These are phyloP conservation scores for Przewalskia tangutica DNA, from an alignment of 257 asterid species.

Conservation along the genomic window DNA sequence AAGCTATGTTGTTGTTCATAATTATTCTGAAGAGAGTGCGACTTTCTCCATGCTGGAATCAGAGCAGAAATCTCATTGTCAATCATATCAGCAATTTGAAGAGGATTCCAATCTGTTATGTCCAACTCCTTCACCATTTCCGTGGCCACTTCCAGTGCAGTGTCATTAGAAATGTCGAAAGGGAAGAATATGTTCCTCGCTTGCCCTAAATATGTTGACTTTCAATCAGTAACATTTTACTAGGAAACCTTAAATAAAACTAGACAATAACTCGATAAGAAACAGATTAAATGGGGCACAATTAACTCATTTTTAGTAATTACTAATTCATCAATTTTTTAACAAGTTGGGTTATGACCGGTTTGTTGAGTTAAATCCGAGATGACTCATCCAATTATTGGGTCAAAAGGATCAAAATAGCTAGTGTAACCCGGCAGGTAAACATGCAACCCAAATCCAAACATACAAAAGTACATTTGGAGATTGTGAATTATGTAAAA, in stretches of 20 bases:
- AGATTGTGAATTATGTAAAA: not conserved
- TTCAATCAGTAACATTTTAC: not conserved
- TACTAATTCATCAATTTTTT: not conserved
- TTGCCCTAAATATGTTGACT: slow-evolving; percentile 24
- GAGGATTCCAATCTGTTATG: slow-evolving; percentile 58
- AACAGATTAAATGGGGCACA: not conserved
- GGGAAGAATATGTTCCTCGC: slow-evolving; percentile 57
- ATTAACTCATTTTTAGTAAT: not conserved
- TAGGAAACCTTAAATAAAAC: not conserved
- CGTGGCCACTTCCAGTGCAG: slow-evolving; percentile 55
- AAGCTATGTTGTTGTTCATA: slow-evolving; percentile 36
- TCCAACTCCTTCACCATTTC: slow-evolving; percentile 79
- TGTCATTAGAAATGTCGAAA: slow-evolving; percentile 51
- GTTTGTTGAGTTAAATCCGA: not conserved
- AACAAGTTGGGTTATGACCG: not conserved
- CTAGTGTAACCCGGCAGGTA: not conserved
- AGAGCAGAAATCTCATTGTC: slow-evolving; percentile 43
- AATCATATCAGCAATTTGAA: slow-evolving; percentile 73
- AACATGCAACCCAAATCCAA: not conserved
- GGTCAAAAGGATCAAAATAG: not conserved
- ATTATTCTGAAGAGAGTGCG: slow-evolving; percentile 13
- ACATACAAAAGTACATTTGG: not conserved
- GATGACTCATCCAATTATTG: not conserved
- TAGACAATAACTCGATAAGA: not conserved
- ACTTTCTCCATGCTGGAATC: slow-evolving; percentile 43